phyloP scores from a whole-genome alignment of 768 basidiomycete genomes.

The Jaapia argillacea region DNA sequence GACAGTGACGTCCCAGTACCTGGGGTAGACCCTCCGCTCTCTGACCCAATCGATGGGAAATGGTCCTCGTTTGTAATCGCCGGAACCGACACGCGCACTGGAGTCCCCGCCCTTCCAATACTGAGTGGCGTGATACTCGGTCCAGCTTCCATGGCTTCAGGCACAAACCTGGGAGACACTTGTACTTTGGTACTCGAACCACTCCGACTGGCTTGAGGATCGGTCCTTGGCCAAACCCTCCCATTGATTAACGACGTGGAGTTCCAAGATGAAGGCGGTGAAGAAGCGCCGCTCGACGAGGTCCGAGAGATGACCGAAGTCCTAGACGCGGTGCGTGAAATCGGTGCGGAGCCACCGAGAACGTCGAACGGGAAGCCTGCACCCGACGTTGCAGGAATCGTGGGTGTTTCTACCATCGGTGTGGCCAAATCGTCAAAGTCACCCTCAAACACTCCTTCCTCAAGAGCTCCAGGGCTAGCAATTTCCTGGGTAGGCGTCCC shows the following conservation, averaged over 20 bases:
- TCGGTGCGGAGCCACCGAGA: constrained; percentile 6
- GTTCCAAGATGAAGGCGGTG: too few relatives aligned
- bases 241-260: constrained; percentile 4
- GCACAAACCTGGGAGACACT: constrained; percentile 36
- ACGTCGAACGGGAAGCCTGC: too few relatives aligned
- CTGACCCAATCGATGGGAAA: constrained; percentile 25
- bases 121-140: constrained; percentile 19
- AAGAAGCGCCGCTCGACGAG: constrained; percentile 5
- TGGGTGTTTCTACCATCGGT: too few relatives aligned
- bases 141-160: constrained; percentile 50
- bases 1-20: constrained; percentile 15
- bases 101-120: constrained; percentile 4
- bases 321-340: neutral
- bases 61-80: constrained; percentile 11
- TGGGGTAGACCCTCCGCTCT: constrained; percentile 12
- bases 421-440: constrained; percentile 40
- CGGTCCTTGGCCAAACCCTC: constrained; percentile 9
- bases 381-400: too few relatives aligned
- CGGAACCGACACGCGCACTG: constrained; percentile 6
- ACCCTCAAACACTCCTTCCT: constrained; percentile 48
- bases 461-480: constrained; percentile 13
- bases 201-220: too few relatives aligned
- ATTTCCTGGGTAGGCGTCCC: constrained; percentile 7
- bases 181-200: constrained; percentile 44
- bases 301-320: constrained; percentile 10